Base-by-base conservation (phyloP, 768 basidiomycete species). In the Lepiota subincarnata region DNA sequence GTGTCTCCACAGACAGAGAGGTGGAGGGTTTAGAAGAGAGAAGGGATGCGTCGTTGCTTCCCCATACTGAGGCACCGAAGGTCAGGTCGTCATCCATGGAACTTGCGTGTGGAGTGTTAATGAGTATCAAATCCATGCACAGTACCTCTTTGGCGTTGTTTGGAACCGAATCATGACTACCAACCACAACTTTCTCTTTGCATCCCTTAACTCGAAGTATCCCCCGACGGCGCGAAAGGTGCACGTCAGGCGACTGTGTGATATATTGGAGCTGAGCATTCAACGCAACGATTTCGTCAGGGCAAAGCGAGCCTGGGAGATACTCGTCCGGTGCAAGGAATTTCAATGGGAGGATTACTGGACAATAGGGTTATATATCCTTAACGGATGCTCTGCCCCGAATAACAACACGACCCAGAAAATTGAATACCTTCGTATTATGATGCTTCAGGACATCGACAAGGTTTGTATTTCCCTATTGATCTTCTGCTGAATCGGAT, bases 51-150 rank as follows among this genome's bases (percentile, higher is more conserved):
- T 60, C 11, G 62, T 57, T 43, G 73, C 64, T 48, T 76, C 76
- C 83, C 89, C 89, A 91, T 34, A 91, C 84, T 12, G 86, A 84
- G 47, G 87, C 75, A 48, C 82, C 84, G 62, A 89, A 84, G 24
- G 78, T 74, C 49, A 87, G 68, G 62, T 89, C 88, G 68, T 88
- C 88, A 62, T 86, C 84, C 83, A 88, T 84, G 14, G 20, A 37
- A 28, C n/a, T 24, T 7, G 50, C 53, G 26, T 44, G 45, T 40
- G 41, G n/a, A 51, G 19, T 48, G 43, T 36, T 28, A 34, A 38
- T 37, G 6, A 11, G 35, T 22, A 16, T n/a, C 19, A 52, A 31
- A 36, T 53, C n/a, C 41, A 50, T 47, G 45, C n/a, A n/a, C n/a
- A n/a, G n/a, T 51, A 53, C 31, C 42, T 56, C 60, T 67, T 69